Evolutionary conservation across 2,329 filamentous ascomycete genomes (phyloP).

Genomic region (Xylariaceae sp.): DNA sequence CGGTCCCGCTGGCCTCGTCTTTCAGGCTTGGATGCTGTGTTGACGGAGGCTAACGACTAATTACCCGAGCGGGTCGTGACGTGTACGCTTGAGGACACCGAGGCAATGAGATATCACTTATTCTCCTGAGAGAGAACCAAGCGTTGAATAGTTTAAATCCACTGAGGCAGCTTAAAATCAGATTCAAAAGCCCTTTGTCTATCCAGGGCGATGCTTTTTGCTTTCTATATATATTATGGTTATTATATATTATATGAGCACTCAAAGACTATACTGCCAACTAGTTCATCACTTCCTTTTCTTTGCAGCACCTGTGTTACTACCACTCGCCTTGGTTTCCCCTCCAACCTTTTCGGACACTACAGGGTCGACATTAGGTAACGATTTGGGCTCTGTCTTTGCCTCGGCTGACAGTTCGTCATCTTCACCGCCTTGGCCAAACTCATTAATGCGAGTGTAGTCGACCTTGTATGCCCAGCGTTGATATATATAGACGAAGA

Average conservation of each 20-base stretch:
- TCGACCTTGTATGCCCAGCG: conserved; percentile 91
- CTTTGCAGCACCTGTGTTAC: conserved; percentile 55
- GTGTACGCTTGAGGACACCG: too few species aligned
- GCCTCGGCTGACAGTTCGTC: conserved; percentile 56
- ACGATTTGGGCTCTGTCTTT: conserved; percentile 48
- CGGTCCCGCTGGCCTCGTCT: too few species aligned
- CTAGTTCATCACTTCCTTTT: conserved; percentile 52
- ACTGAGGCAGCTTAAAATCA: too few species aligned
- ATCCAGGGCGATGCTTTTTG: not conserved
- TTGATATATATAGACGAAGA: conserved; percentile 98
- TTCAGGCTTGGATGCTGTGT: too few species aligned
- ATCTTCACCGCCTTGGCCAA: conserved; percentile 96
- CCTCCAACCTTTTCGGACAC: conserved; percentile 43
- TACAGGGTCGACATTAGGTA: conserved; percentile 37
- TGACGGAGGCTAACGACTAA: too few species aligned
- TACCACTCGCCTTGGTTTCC: conserved; percentile 56
- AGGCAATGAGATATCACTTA: too few species aligned
- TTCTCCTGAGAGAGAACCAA: too few species aligned
- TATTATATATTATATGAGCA: conserved; percentile 6
- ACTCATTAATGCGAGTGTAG: conserved; percentile 93
- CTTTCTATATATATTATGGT: conserved; percentile 6
- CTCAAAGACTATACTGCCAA: not conserved
- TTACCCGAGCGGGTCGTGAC: too few species aligned
- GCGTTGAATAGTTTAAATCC: too few species aligned
- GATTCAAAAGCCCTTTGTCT: not conserved